Evolutionary conservation across 495 filamentous ascomycete genomes (phyloP).

Genomic region (Hypoxylon lienhwacheense): DNA sequence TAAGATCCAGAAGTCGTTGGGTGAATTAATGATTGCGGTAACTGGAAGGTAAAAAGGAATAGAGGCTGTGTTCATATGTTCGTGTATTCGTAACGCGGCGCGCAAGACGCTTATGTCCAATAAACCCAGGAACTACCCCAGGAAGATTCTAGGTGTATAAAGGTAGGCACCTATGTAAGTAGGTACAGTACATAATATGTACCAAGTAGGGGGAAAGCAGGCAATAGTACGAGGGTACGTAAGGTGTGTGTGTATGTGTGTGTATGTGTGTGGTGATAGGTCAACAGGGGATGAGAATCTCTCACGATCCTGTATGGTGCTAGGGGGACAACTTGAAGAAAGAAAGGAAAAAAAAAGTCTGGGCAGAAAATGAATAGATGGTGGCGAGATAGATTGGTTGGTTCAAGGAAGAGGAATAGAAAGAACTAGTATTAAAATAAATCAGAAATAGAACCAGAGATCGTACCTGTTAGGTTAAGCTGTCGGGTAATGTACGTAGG

Average conservation of each 20-base stretch:
- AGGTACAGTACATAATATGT: too few relatives aligned
- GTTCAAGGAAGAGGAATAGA: slow-evolving; percentile 12
- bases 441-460: too few relatives aligned
- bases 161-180: slow-evolving; percentile 5
- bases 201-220: slow-evolving; percentile 6
- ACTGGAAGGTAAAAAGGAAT: neutral
- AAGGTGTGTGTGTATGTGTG: too few relatives aligned
- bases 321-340: slow-evolving; percentile 5
- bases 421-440: too few relatives aligned
- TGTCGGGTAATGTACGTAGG: too few relatives aligned
- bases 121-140: slow-evolving; percentile 17
- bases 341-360: too few relatives aligned
- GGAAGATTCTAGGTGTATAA: too few relatives aligned
- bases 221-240: slow-evolving; percentile 26
- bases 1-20: too few relatives aligned
- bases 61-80: slow-evolving; percentile 28
- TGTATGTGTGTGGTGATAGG: slow-evolving; percentile 31
- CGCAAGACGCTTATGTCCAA: slow-evolving; percentile 27
- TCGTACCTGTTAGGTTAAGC: slow-evolving; percentile 15
- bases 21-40: too few relatives aligned
- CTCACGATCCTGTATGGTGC: slow-evolving; percentile 11
- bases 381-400: slow-evolving; percentile 15
- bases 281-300: slow-evolving; percentile 28
- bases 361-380: slow-evolving; percentile 16
- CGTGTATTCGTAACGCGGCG: too few relatives aligned